Base-by-base conservation (phyloP, 805 yeast species). In the Suhomyces xylopsoci region DNA sequence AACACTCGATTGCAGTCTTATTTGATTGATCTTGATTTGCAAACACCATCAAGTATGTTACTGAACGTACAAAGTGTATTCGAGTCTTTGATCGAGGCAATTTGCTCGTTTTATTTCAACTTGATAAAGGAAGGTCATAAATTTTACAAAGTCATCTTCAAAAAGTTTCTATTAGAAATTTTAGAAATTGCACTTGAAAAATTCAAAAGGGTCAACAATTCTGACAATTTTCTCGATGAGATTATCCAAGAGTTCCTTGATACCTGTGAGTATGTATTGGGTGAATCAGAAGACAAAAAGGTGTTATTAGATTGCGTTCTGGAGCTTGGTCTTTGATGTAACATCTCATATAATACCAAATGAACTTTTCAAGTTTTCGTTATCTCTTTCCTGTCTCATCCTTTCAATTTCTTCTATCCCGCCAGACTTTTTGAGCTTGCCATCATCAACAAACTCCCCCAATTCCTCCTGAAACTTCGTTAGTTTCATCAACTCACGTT, bases 391-490 rank as follows among this genome's bases (percentile, higher is more conserved):
- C 58, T 75, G 77, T 53, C 97, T 76, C 47, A 77, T 58, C 54
- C 89, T 76, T 60, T 93, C 98, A 19, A 89, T 73, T 61, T 90
- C 97, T 55, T 88, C 96, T 19, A 91, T 80, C 1, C 98, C 97
- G 5, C 97, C 97, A 17, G 91, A 81, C 57, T 83, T 87, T 63
- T 88, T 89, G 53, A 93, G 75, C 63, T 80, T 87, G 26, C 82
- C 79, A 43, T 85, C 93, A 6, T 79, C 92, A 7, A 93, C 97
- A 75, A 90, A 93, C 19, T 82, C 87, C 1, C 85, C 94, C 6
- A 93, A 72, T 64, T 93, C 98, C 54, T 88, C 91, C 64, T 87
- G 89, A 62, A 93, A 93, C 50, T 85, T 86, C 56, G 83, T 86
- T 22, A 72, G 65, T 45, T 73, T 70, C 55, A 81, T 70, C 56